These are phyloP conservation scores for Eucalyptus regnans DNA, from an alignment of 345 rosid genomes.

Conservation along the genomic window DNA sequence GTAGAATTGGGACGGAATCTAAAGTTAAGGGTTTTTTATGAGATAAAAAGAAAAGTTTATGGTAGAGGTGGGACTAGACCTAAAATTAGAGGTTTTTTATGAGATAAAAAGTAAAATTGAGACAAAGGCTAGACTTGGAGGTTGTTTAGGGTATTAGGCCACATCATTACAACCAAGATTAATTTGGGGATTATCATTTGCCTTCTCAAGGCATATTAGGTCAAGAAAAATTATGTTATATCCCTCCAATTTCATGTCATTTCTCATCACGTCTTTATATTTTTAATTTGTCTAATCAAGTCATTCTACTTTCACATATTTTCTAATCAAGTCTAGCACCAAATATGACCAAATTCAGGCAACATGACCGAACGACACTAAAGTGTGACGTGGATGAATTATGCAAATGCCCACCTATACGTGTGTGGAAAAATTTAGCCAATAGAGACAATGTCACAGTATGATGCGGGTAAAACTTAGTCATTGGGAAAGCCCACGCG, in stretches of 20 bases:
- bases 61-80: too few relatives aligned
- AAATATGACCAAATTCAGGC: neutral
- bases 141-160: too few relatives aligned
- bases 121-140: too few relatives aligned
- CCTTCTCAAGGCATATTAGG: neutral
- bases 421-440: neutral
- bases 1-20: too few relatives aligned
- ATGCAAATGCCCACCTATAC: neutral
- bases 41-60: too few relatives aligned
- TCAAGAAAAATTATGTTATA: neutral
- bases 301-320: neutral
- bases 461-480: neutral
- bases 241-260: neutral
- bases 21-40: too few relatives aligned
- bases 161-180: neutral
- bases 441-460: neutral
- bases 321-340: neutral
- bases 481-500: neutral
- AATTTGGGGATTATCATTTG: neutral
- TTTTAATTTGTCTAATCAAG: neutral
- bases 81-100: too few relatives aligned
- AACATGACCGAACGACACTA: accelerated
- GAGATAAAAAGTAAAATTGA: too few relatives aligned
- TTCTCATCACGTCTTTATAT: neutral
- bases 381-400: neutral